Evolutionary conservation across 495 filamentous ascomycete genomes (phyloP).

Genomic region (Pseudoneurospora amorphoporcata): DNA sequence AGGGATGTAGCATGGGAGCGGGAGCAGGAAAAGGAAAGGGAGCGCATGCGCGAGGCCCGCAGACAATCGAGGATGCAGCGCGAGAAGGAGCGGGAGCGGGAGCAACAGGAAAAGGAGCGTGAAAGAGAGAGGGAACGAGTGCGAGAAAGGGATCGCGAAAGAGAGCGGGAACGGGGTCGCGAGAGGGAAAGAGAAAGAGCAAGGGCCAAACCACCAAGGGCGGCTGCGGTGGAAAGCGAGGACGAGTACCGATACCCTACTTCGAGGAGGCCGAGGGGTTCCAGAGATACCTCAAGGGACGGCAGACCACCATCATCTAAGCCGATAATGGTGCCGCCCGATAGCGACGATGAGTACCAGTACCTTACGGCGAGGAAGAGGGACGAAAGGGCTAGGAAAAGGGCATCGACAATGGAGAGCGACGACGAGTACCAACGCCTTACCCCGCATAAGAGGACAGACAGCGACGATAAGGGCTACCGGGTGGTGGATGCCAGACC

Average conservation of each 20-base stretch:
- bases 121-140: conserved; percentile 22
- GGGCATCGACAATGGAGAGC: conserved; percentile 5
- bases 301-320: not conserved
- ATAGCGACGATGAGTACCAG: conserved; percentile 18
- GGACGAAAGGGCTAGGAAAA: not conserved
- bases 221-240: conserved; percentile 9
- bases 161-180: conserved; percentile 2
- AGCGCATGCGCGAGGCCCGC: conserved; percentile 12
- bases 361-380: conserved; percentile 1
- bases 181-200: not conserved
- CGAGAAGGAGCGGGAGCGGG: conserved; percentile 8
- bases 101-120: conserved; percentile 23
- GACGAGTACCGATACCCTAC: conserved; percentile 15
- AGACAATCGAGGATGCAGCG: conserved; percentile 4
- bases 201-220: not conserved
- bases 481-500: not conserved
- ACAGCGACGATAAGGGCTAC: not conserved
- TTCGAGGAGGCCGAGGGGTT: not conserved
- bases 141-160: conserved; percentile 27
- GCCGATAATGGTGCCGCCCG: conserved; percentile 16
- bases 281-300: not conserved
- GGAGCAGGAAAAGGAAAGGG: conserved; percentile 18
- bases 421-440: conserved; percentile 17
- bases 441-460: not conserved
- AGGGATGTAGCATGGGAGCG: conserved; percentile 20